Percentiles rank a stretch among this genome's conserved stretches.
Evolutionary conservation across 2,329 filamentous ascomycete genomes (phyloP).

Genomic region (Balansia obtecta): DNA sequence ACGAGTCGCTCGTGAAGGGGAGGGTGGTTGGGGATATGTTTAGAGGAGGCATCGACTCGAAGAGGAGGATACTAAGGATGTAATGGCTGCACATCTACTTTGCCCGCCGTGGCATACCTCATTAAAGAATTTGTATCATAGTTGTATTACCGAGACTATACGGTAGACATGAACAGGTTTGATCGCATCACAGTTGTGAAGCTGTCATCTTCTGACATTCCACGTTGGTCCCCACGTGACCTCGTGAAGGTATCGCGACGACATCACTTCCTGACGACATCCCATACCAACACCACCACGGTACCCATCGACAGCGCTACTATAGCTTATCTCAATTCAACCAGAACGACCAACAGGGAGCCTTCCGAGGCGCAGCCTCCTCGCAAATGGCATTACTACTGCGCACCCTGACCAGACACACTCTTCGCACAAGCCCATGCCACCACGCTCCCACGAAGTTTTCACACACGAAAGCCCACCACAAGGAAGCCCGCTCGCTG

Average conservation of each 20-base stretch:
- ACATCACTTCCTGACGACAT: neutral
- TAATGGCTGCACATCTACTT: conserved; percentile 9
- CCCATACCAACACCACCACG: neutral
- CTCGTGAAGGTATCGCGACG: conserved; percentile 1
- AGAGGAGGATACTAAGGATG: conserved; percentile 39
- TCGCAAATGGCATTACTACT: neutral
- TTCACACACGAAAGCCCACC: neutral
- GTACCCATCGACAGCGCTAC: too few relatives aligned
- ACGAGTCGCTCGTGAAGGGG: conserved; percentile 56
- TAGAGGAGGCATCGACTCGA: conserved; percentile 51
- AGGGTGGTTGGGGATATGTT: conserved; percentile 60
- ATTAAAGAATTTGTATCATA: neutral
- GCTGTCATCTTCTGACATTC: neutral
- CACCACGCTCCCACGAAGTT: neutral
- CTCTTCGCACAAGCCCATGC: neutral
- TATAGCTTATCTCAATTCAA: neutral
- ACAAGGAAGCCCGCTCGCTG: conserved; percentile 18
- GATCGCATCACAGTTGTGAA: neutral
- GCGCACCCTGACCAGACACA: neutral
- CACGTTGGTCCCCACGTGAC: neutral
- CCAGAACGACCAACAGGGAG: too few relatives aligned
- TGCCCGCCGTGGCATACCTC: too few relatives aligned
- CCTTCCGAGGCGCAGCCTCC: neutral
- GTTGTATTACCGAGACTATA: neutral
- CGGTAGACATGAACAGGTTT: neutral